Evolutionary conservation across 1,284 basidiomycete genomes (phyloP), one percentile per base, ranked within the genome.

Genomic region (Irpex lacteus): DNA sequence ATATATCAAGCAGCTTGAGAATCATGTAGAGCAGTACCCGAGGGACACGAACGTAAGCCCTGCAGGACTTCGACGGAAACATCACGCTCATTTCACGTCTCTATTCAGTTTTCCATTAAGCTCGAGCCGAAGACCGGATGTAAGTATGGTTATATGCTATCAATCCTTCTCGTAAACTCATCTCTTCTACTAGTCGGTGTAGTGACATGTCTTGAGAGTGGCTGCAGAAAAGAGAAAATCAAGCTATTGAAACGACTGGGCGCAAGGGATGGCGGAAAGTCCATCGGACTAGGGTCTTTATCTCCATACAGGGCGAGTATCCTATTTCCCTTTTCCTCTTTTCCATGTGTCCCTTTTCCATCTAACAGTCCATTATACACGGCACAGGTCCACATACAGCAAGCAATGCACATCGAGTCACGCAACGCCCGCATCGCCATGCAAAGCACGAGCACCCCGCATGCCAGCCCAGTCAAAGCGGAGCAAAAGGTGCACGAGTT

Each of bases 261-360:
- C 19, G 64, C 66, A 0, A 52, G 65, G 3, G 81, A 82, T 69
- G 80, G 81, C 9, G 82, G 83, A 11, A 72, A 71, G 64, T 64
- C 64, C 18, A 74, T 75, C 40, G 83, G 84, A 13, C 68, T 84
- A 59, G 82, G 82, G 9, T 78, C 78, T 15, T 69, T 86, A 49
- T 71, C 72, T 15, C 70, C 75, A 1, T 85, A 83, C 70, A 74
- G 79, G 61, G 83, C 85, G 70, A 61, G 78, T 37, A 49, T 5
- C n/a, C 36, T 53, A 9, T 19, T 44, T 44, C 15, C 11, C 15
- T 11, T 44, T 44, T 44, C 8, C 15, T 15, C 4, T 44, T 5
- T 9, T 15, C 40, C 8, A 44, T 3, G 4, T 26, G 2, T 26
- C 15, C 40, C 40, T 44, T 9, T 11, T 44, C 15, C 40, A 44